Evolutionary conservation across 148 eudicot species (phyloP).

Genomic region (Persicaria tinctoria): DNA sequence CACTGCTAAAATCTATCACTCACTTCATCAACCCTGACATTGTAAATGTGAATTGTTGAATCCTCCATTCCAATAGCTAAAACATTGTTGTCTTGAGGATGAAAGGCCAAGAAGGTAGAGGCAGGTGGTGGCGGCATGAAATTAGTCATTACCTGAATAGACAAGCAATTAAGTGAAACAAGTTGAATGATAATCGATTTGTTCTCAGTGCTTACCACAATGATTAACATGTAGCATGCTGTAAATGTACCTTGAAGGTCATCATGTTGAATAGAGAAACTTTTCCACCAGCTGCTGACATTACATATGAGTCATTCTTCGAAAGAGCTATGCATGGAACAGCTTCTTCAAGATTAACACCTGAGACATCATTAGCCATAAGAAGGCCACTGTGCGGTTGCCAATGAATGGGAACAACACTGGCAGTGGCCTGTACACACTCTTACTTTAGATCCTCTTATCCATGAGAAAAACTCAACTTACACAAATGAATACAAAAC

Average conservation of each 20-base stretch:
- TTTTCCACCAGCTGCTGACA: constrained; percentile 91
- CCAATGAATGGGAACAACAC: constrained; percentile 64
- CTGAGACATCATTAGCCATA: constrained; percentile 77
- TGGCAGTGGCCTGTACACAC: constrained; percentile 56
- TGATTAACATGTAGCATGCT: no score
- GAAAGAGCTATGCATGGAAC: constrained; percentile 87
- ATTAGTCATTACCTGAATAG: constrained; percentile 67
- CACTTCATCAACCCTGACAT: constrained; percentile 83
- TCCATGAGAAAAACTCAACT: constrained; percentile 4
- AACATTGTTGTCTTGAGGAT: constrained; percentile 85
- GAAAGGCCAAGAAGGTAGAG: constrained; percentile 81
- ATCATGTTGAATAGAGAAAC: constrained; percentile 82
- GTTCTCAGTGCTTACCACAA: no score
- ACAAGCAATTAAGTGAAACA: no score
- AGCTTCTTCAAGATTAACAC: constrained; percentile 66
- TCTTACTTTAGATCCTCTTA: constrained; percentile 48
- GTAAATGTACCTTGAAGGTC: constrained; percentile 58
- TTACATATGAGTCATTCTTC: constrained; percentile 83
- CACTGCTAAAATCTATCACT: background rate
- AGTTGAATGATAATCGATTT: no score
- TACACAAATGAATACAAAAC: background rate
- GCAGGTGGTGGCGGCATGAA: constrained; percentile 93
- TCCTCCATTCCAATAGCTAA: constrained; percentile 95
- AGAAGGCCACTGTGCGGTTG: constrained; percentile 76
- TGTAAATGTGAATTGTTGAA: constrained; percentile 74